Base-by-base conservation (phyloP, 2,329 filamentous ascomycete genomes). In the Apiospora pterosperma region DNA sequence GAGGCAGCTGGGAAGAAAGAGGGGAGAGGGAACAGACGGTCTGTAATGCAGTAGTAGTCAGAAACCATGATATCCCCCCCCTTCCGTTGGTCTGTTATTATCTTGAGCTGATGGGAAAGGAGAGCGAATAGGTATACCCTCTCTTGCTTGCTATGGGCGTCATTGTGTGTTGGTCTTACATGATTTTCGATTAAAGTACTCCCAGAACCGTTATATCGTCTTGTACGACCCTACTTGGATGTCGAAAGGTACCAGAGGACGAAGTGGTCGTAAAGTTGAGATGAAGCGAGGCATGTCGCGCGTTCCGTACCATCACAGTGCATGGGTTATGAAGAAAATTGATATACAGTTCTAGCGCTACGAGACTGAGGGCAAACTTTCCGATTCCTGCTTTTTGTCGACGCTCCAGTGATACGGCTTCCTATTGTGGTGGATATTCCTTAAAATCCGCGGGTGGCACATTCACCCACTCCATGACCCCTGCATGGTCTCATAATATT, bases 401-500 rank as follows among this genome's bases (percentile, higher is more conserved):
- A 55, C 48, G 48, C 48, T 55, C 48, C 8, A 34, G 28, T 19
- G 19, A 55, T 28, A 34, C 48, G 25, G 28, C 25, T 16, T 55
- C 48, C 28, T 55, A 55, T 34, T 28, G 38, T 19, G 16, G 48
- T n/a, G 48, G 48, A 21, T 55, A 34, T 55, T 31, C 16, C 28
- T 34, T 31, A 34, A 55, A 55, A 31, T 10, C 41, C n/a, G 28
- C 6, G 48, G 28, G 16, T 55, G 16, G 28, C 48, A 55, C 16
- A 48, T 8, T 55, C 48, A 34, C 7, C 48, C 48, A 16, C 28
- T 34, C 25, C 48, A 19, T 55, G 48, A n/a, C 48, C 48, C n/a
- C 16, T n/a, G n/a, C 48, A 55, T 34, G 48, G 48, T 55, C 48
- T 55, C 28, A 55, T 55, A 55, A 55, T 55, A 55, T 55, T 55